Base-by-base conservation (phyloP, 768 basidiomycete species). In the Lactarius indigo region DNA sequence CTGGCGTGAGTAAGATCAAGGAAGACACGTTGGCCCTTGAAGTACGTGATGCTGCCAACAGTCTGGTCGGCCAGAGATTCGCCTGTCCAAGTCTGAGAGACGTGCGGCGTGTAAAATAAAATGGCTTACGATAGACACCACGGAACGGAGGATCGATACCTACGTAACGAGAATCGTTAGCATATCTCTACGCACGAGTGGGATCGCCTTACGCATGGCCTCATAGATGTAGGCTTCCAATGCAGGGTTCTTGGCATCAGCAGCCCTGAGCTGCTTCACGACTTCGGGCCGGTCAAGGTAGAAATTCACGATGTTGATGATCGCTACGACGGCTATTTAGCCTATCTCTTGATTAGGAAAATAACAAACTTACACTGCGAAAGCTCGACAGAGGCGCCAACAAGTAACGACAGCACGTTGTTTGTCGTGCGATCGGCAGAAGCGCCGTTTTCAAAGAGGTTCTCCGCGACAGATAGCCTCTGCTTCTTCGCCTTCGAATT, bases 141-240 rank as follows among this genome's bases (percentile, higher is more conserved):
- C 81, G 82, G 79, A 92, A 87, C 3, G 87, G 83, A 12, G 91
- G 90, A 54, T 89, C 87, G 58, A 91, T 79, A 61, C 91, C 90
- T 92, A 61, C 10, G 61, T 2, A 18, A 23, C 15, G 44, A 23
- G 59, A 35, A 33, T 35, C 13, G 30, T 71, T 23, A 73, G 63
- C 56, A 62, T 31, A 57, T 10, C 50, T 54, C 58, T 5, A 44
- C 31, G 13, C 20, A 5, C 39, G 12, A n/a, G 39, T 56, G 41
- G 23, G 5, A n/a, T 64, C 20, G 0, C 83, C 88, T 71, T 61
- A 91, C 90, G 84, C 66, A 91, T 74, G 17, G 89, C 88, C 74
- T 94, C 92, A 23, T 82, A 79, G 15, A 86, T 83, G 71, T 84
- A 87, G 31, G 83, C 85, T 63, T 83, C 79, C 18, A 93, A 68